These are phyloP conservation scores for Kwoniella mangroviensis DNA, from an alignment of 768 basidiomycete genomes.

Conservation along the genomic window DNA sequence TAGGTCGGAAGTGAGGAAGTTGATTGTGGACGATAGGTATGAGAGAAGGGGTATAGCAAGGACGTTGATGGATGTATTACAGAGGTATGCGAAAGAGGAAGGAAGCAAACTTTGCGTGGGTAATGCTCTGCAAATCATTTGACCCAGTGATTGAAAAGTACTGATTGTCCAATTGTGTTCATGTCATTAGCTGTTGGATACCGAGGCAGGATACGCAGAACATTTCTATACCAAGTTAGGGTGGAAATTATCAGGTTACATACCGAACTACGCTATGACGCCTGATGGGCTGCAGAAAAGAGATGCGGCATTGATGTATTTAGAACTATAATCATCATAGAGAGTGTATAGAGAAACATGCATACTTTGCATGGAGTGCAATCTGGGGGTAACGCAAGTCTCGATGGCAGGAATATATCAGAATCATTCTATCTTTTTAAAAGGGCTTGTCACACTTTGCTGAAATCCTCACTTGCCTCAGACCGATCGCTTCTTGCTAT, in stretches of 20 bases:
- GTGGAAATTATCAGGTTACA: conserved; percentile 18
- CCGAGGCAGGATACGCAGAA: conserved; percentile 32
- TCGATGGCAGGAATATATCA: no score
- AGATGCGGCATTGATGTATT: conserved; percentile 28
- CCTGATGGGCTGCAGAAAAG: conserved; percentile 28
- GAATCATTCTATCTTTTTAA: no score
- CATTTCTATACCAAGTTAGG: conserved; percentile 22
- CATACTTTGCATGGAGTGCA: no score
- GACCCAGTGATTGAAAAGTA: not conserved
- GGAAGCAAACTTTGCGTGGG: conserved; percentile 25
- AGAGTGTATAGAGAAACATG: not conserved
- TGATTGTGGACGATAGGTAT: conserved; percentile 27
- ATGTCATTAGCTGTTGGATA: conserved; percentile 23
- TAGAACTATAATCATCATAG: conserved; percentile 10
- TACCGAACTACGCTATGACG: conserved; percentile 28
- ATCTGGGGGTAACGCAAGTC: no score
- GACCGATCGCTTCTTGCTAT: not conserved
- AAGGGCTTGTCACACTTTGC: no score
- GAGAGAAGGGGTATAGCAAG: conserved; percentile 19
- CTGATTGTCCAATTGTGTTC: not conserved
- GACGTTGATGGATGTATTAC: conserved; percentile 4
- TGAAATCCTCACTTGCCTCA: not conserved
- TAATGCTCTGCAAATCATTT: not conserved
- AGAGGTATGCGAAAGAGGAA: conserved; percentile 9
- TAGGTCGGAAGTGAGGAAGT: conserved; percentile 23